Evolutionary conservation across 2,329 filamentous ascomycete species (phyloP).

Genomic region (Xylariaceae sp.): DNA sequence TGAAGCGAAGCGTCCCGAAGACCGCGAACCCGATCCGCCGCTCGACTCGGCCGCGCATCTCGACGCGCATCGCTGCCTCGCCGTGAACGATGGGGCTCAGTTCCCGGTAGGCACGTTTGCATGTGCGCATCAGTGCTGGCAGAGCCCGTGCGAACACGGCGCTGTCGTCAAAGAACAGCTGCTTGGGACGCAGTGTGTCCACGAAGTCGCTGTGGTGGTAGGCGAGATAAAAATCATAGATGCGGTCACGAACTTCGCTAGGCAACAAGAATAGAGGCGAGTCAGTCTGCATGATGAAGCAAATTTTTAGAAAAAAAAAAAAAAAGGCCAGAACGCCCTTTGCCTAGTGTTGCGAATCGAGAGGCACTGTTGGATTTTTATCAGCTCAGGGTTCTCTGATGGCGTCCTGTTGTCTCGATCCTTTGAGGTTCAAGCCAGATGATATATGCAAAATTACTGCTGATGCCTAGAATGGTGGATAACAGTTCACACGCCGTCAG

Average conservation of each 20-base stretch:
- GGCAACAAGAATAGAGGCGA: conserved; percentile 31
- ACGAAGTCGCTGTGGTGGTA: conserved; percentile 31
- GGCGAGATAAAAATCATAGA: conserved; percentile 35
- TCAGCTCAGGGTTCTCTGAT: no score
- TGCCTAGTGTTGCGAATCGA: no score
- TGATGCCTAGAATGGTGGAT: no score
- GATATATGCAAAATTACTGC: no score
- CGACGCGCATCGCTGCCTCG: conserved; percentile 35
- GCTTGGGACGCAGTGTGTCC: conserved; percentile 31
- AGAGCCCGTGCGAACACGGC: conserved; percentile 24
- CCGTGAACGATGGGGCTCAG: conserved; percentile 33
- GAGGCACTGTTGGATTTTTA: no score
- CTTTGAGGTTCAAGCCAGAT: no score
- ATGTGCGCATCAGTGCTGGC: conserved; percentile 32
- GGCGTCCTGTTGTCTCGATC: no score
- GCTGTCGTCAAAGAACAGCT: conserved; percentile 26
- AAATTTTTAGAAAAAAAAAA: neutral
- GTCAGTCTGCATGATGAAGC: neutral
- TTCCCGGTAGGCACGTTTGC: conserved; percentile 30
- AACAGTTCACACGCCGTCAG: no score
- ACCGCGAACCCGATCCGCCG: conserved; percentile 40
- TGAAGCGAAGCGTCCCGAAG: conserved; percentile 36
- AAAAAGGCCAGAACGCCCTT: no score
- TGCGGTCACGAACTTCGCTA: conserved; percentile 33
- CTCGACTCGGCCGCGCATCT: conserved; percentile 31